Conservation (phyloP, 176 grass and related monocot species). For the Miscanthus lutarioriparius region DNA sequence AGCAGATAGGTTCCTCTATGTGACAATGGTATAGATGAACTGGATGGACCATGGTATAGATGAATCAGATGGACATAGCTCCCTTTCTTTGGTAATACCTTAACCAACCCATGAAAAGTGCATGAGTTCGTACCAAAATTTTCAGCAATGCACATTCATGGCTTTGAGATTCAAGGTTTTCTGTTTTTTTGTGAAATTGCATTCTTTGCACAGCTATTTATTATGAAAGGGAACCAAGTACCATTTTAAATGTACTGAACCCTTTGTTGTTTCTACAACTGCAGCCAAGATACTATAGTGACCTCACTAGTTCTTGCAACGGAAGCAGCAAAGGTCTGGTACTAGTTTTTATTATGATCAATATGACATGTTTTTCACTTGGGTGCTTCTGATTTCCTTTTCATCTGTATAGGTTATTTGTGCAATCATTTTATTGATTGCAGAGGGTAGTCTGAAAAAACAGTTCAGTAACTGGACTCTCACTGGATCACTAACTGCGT, state of each 20-base stretch:
- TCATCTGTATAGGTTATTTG: conserved; percentile 66
- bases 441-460: conserved; percentile 66
- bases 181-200: neutral
- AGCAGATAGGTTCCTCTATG: neutral
- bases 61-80: neutral
- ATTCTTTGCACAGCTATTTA: neutral
- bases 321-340: conserved; percentile 76
- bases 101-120: conserved; percentile 7
- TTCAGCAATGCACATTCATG: neutral
- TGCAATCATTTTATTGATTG: conserved; percentile 68
- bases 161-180: neutral
- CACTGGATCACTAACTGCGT: conserved; percentile 75
- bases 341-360: conserved; percentile 25
- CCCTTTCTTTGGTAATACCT: neutral
- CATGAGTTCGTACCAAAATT: neutral
- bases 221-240: conserved; percentile 16
- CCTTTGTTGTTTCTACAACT: conserved; percentile 19
- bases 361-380: neutral
- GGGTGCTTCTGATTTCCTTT: conserved; percentile 32
- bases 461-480: conserved; percentile 73
- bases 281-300: conserved; percentile 90
- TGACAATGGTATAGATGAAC: neutral
- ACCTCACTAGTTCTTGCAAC: conserved; percentile 86
- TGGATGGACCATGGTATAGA: neutral
- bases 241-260: conserved; percentile 22